Conservation (phyloP, 2,329 filamentous ascomycete species). For the Fusarium devonianum region DNA sequence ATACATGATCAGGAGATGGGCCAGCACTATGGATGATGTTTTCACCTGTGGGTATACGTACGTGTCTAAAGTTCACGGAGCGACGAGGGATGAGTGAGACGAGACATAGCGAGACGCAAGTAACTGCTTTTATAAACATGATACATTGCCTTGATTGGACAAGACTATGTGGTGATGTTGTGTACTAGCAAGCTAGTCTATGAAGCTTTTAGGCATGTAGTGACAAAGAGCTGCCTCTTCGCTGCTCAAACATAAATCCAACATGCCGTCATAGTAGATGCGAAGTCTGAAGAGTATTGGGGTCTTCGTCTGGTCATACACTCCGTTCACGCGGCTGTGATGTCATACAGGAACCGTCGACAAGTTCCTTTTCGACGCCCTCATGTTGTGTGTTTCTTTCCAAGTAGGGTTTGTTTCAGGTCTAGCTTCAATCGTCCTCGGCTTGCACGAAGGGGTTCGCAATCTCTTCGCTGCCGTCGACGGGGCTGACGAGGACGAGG, state of each 20-base stretch:
- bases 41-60: constrained; percentile 21
- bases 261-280: constrained; percentile 16
- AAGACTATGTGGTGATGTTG: constrained; percentile 17
- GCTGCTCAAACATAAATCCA: constrained; percentile 13
- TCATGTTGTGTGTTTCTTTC: constrained; percentile 17
- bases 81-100: constrained; percentile 14
- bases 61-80: constrained; percentile 24
- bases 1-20: constrained; percentile 12
- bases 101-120: constrained; percentile 28
- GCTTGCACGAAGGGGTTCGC: constrained; percentile 87
- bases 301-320: constrained; percentile 4
- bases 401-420: constrained; percentile 2
- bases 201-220: not conserved
- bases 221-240: not conserved
- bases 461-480: constrained; percentile 95
- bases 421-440: constrained; percentile 64
- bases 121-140: constrained; percentile 32
- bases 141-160: constrained; percentile 36
- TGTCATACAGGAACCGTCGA: constrained; percentile 1
- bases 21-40: constrained; percentile 14
- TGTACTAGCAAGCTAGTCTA: not conserved
- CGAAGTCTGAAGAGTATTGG: constrained; percentile 9
- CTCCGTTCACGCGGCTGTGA: constrained; percentile 6
- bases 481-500: constrained; percentile 88
- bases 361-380: constrained; percentile 1